Evolutionary conservation across 495 filamentous ascomycete species (phyloP).

Genomic region (Ramalina intermedia): DNA sequence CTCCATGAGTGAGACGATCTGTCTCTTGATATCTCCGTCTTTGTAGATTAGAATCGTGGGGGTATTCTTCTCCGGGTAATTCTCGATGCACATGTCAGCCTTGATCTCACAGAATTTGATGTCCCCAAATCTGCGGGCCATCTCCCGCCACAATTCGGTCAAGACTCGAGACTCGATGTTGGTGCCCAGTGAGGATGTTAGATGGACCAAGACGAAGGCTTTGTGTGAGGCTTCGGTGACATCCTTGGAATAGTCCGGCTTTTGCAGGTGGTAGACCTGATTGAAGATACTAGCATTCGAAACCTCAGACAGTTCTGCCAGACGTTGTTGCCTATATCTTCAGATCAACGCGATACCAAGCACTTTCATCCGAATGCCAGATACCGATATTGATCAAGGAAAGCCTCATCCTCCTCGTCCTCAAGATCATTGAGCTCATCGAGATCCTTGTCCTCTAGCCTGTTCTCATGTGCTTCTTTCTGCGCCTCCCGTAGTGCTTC

Average conservation of each 20-base stretch:
- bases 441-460: conserved; percentile 82
- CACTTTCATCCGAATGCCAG: conserved; percentile 1
- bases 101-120: conserved; percentile 96
- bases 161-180: conserved; percentile 75
- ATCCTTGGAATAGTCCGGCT: conserved; percentile 78
- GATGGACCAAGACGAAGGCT: conserved; percentile 65
- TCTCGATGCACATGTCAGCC: conserved; percentile 87
- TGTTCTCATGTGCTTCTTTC: conserved; percentile 69
- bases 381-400: conserved; percentile 73
- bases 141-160: conserved; percentile 72
- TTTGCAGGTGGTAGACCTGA: conserved; percentile 83
- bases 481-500: conserved; percentile 81
- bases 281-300: conserved; percentile 65
- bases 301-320: conserved; percentile 63
- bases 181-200: conserved; percentile 59
- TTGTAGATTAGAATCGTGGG: conserved; percentile 88
- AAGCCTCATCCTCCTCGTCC: conserved; percentile 85
- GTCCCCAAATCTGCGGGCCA: conserved; percentile 74
- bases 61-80: conserved; percentile 86
- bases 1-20: conserved; percentile 73
- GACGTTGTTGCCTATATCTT: conserved; percentile 52
- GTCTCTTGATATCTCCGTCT: conserved; percentile 79
- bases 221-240: conserved; percentile 81
- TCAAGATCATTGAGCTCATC: conserved; percentile 89
- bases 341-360: conserved; percentile 4